Percentiles rank a stretch among this genome's conserved stretches.
Conservation (phyloP, 352 stramenopile species). For the Pythium dissotocum region DNA sequence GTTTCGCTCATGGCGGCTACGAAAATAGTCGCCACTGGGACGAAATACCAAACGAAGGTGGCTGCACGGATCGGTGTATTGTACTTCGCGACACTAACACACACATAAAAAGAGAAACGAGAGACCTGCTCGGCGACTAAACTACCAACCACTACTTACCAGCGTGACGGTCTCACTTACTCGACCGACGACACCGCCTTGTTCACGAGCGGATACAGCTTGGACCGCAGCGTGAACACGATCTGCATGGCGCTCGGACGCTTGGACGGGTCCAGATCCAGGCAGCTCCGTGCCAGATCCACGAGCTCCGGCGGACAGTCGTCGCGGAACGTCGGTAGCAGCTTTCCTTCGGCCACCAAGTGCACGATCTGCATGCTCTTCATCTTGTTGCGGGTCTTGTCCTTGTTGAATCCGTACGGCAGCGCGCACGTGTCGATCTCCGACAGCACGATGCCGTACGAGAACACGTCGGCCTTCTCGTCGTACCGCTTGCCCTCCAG, state of each 20-base stretch:
- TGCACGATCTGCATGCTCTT: conserved; percentile 86
- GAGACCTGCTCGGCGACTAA: neutral
- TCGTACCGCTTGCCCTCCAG: conserved; percentile 75
- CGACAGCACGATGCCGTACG: conserved; percentile 69
- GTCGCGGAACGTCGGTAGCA: conserved; percentile 72
- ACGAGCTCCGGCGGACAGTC: conserved; percentile 57
- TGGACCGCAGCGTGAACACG: conserved; percentile 59
- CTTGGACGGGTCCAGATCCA: conserved; percentile 59
- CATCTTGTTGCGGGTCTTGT: conserved; percentile 60
- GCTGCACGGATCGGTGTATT: conserved; percentile 7
- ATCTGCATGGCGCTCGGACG: conserved; percentile 73
- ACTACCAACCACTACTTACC: neutral
- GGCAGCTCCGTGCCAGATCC: conserved; percentile 54
- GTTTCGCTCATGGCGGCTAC: neutral
- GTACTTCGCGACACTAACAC: conserved; percentile 5
- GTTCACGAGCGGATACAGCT: conserved; percentile 42
- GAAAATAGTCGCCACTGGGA: neutral
- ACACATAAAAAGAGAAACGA: conserved; percentile 2
- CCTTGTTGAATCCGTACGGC: conserved; percentile 66
- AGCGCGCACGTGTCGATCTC: conserved; percentile 79
- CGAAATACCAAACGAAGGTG: neutral
- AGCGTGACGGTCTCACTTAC: conserved; percentile 3
- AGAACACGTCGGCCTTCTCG: conserved; percentile 80
- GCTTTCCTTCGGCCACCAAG: conserved; percentile 70
- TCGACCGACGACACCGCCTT: conserved; percentile 20